These are phyloP conservation scores for Serendipita indica DNA, from an alignment of 768 basidiomycete genomes.

Conservation along the genomic window DNA sequence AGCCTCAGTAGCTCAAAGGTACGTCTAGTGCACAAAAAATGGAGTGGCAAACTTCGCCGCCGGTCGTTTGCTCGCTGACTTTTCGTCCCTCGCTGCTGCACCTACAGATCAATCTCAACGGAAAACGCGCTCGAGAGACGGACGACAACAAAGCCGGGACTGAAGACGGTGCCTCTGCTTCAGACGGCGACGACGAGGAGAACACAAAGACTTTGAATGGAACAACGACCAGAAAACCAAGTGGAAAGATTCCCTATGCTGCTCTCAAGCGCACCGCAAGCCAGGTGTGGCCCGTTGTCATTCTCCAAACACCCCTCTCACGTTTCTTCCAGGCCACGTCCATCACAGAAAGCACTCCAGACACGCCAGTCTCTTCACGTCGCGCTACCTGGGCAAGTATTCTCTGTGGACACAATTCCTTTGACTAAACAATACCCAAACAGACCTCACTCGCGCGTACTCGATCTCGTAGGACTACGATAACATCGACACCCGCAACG, in stretches of 20 bases:
- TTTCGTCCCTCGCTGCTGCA: too few species aligned
- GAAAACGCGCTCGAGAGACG: not conserved
- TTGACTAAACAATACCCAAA: too few species aligned
- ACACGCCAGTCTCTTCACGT: not conserved
- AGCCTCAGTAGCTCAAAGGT: not conserved
- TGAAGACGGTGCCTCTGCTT: not conserved
- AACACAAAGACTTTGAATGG: not conserved
- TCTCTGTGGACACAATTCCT: not conserved
- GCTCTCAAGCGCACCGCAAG: too few species aligned
- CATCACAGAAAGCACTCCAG: not conserved
- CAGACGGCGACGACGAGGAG: not conserved
- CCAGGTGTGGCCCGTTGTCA: not conserved
- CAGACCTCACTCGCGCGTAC: not conserved
- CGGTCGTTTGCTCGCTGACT: too few species aligned
- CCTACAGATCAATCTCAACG: not conserved
- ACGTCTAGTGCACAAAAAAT: too few species aligned
- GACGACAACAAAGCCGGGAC: not conserved
- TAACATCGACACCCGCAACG: not conserved
- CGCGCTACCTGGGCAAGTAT: not conserved
- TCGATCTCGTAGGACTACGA: not conserved
- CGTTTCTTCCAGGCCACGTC: not conserved
- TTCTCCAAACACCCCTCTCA: not conserved
- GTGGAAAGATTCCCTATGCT: not conserved
- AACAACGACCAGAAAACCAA: not conserved
- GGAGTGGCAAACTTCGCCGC: too few species aligned